These are phyloP conservation scores for Pseudognaphalium luteoalbum DNA, from an alignment of 129 eudicot genomes.

Conservation along the genomic window DNA sequence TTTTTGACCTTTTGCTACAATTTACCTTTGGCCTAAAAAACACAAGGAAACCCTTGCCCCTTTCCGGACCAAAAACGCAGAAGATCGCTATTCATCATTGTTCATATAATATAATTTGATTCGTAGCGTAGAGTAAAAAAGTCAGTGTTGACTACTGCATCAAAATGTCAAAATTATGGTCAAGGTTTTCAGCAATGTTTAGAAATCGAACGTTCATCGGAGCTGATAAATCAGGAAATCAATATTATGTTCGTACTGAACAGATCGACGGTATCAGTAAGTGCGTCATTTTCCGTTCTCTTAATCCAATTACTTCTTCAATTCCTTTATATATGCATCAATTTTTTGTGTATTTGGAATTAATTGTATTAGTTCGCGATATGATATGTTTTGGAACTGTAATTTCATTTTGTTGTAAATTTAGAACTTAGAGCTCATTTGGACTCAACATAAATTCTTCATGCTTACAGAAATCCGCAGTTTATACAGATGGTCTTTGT, in stretches of 20 bases:
- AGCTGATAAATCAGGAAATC: constrained; percentile 79
- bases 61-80: neutral
- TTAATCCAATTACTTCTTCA: neutral
- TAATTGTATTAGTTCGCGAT: neutral
- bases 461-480: neutral
- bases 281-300: constrained; percentile 43
- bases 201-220: constrained; percentile 63
- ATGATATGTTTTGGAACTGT: neutral
- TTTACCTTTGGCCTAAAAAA: neutral
- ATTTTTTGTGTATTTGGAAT: constrained; percentile 1
- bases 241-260: constrained; percentile 65
- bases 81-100: neutral
- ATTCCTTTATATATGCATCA: neutral
- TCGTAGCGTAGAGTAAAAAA: neutral
- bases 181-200: constrained; percentile 45
- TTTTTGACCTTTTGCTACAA: neutral
- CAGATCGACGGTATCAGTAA: constrained; percentile 81
- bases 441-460: neutral
- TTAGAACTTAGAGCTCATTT: neutral
- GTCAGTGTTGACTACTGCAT: neutral
- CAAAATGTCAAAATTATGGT: constrained; percentile 10
- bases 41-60: neutral
- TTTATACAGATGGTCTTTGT: too few relatives aligned
- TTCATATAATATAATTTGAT: neutral
- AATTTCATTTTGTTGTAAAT: neutral